A percentile compares a stretch with the other conserved stretches of the same genome.
Conservation (phyloP, 1,284 basidiomycete genomes). For the Heimioporus retisporus region DNA sequence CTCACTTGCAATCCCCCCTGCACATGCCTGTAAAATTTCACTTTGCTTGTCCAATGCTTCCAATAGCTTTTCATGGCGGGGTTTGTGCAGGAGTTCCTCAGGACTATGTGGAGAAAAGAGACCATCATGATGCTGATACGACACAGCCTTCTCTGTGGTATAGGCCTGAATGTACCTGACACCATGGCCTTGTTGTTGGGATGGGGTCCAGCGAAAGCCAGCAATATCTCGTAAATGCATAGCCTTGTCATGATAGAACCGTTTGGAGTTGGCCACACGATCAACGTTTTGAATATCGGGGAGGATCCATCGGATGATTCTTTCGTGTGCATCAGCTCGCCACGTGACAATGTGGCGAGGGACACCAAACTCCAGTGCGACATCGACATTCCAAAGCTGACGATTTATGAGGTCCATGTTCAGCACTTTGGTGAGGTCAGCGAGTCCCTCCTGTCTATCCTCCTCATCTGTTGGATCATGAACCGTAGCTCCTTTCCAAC, state of each 20-base stretch:
- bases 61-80: background rate
- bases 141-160: slow-evolving; percentile 9
- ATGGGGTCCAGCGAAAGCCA: background rate
- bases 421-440: slow-evolving; percentile 4
- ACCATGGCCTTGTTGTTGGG: background rate
- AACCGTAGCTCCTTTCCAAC: slow-evolving; percentile 1
- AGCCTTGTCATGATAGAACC: background rate
- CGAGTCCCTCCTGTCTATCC: background rate
- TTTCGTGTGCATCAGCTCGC: background rate
- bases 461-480: slow-evolving; percentile 9
- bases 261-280: background rate
- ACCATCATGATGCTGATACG: slow-evolving; percentile 8
- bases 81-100: background rate
- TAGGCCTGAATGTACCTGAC: slow-evolving; percentile 10
- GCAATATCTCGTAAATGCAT: slow-evolving; percentile 3
- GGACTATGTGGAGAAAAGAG: background rate
- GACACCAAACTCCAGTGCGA: background rate
- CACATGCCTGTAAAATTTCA: background rate
- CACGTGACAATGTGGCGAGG: slow-evolving; percentile 3
- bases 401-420: background rate
- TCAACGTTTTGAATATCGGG: background rate
- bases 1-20: background rate
- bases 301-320: background rate
- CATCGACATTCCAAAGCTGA: slow-evolving; percentile 3
- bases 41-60: background rate